These are phyloP conservation scores for Suhomyces terraborum DNA, from an alignment of 1,139 yeast genomes.

Conservation along the genomic window DNA sequence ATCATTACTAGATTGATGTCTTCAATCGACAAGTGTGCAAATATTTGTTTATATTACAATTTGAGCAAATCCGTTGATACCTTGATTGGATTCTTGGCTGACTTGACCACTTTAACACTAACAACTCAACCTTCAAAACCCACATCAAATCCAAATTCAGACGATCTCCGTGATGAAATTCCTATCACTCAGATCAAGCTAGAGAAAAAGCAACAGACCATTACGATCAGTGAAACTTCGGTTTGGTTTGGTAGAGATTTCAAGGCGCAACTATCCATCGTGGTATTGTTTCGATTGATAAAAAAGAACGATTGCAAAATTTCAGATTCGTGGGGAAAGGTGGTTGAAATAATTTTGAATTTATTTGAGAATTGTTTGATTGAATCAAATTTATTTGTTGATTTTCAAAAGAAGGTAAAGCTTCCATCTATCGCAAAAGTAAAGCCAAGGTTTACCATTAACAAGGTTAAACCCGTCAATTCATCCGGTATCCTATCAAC, in stretches of 20 bases:
- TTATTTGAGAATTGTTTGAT: constrained; percentile 75
- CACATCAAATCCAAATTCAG: constrained; percentile 20
- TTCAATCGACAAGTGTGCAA: constrained; percentile 82
- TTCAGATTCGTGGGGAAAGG: constrained; percentile 59
- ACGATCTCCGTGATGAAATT: constrained; percentile 45
- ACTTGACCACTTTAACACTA: constrained; percentile 57
- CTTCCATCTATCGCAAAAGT: constrained; percentile 60
- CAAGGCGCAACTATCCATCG: constrained; percentile 87
- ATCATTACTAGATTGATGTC: constrained; percentile 84
- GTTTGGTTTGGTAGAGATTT: constrained; percentile 87
- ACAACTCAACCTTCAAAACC: background rate
- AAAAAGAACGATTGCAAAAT: constrained; percentile 56
- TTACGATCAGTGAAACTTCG: constrained; percentile 78
- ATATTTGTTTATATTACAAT: constrained; percentile 67
- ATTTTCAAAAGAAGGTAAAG: constrained; percentile 58
- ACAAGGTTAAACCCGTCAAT: constrained; percentile 60
- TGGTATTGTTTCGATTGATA: constrained; percentile 78
- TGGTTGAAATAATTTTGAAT: constrained; percentile 61
- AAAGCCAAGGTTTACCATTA: constrained; percentile 64
- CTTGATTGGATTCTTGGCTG: constrained; percentile 63
- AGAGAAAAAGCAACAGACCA: constrained; percentile 52
- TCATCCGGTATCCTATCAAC: constrained; percentile 83
- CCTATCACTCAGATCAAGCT: constrained; percentile 52
- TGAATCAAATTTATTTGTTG: constrained; percentile 64
- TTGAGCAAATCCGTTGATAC: constrained; percentile 61